phyloP scores from a whole-genome alignment of 306 rosid species.

The Quercus alba region DNA sequence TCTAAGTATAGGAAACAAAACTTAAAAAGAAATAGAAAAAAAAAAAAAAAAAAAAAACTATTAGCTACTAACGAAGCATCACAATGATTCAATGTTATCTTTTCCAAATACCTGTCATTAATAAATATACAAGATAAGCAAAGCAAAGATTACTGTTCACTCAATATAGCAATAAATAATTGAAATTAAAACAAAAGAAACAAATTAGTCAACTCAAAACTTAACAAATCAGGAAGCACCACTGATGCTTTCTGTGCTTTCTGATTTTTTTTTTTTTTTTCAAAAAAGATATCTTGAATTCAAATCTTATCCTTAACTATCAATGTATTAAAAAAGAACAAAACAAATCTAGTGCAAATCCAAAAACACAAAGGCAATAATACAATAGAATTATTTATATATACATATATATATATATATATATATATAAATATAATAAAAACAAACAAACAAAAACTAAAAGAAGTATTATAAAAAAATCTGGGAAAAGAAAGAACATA shows the following conservation, averaged over 20 bases:
- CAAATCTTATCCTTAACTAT: too few relatives aligned
- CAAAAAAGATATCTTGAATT: too few relatives aligned
- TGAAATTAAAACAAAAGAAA: neutral
- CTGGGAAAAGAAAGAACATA: neutral
- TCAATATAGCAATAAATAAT: neutral
- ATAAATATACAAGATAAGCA: neutral
- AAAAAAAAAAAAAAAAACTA: neutral
- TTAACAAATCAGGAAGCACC: too few relatives aligned
- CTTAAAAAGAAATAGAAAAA: neutral
- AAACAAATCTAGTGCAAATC: neutral
- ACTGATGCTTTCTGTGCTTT: too few relatives aligned
- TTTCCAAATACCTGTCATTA: neutral
- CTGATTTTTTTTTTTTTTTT: too few relatives aligned
- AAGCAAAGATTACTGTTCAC: neutral
- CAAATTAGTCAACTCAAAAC: neutral
- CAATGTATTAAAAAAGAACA: neutral
- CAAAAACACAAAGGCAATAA: neutral
- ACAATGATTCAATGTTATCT: conserved; percentile 6
- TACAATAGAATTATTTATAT: neutral
- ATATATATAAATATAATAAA: neutral
- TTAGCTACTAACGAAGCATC: neutral
- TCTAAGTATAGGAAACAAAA: neutral
- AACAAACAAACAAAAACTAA: neutral
- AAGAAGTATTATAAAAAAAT: neutral
- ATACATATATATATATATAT: neutral